A percentile compares a stretch with the other conserved stretches of the same genome.
These are phyloP conservation scores for Stentor roeselii DNA, from an alignment of 73 alveolate species.

Conservation along the genomic window DNA sequence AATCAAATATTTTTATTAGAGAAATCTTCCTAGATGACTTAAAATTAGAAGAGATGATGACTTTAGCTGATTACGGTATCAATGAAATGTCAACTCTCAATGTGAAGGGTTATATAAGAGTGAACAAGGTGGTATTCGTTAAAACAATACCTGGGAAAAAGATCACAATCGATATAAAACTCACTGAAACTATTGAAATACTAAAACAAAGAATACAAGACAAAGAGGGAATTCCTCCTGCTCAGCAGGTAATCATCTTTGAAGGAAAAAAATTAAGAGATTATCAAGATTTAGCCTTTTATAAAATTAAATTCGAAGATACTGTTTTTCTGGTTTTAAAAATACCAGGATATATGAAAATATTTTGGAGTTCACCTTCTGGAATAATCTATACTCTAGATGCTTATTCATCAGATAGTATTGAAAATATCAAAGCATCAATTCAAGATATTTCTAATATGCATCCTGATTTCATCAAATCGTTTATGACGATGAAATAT, in stretches of 20 bases:
- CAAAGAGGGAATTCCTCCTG: slow-evolving; percentile 44
- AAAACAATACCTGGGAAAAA: slow-evolving; percentile 25
- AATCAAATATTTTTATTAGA: too few relatives aligned
- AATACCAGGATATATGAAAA: slow-evolving; percentile 27
- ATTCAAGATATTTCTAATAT: slow-evolving; percentile 28
- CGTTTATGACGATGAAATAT: slow-evolving; percentile 20
- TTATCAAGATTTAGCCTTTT: slow-evolving; percentile 28
- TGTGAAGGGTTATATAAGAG: not conserved
- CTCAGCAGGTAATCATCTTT: slow-evolving; percentile 13
- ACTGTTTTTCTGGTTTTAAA: slow-evolving; percentile 31
- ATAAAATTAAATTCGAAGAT: slow-evolving; percentile 33
- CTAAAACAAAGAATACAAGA: slow-evolving; percentile 34
- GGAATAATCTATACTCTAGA: slow-evolving; percentile 30
- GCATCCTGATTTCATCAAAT: slow-evolving; percentile 31
- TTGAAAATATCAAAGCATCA: not conserved
- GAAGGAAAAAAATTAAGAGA: slow-evolving; percentile 38
- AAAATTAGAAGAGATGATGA: not conserved
- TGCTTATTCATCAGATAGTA: slow-evolving; percentile 34
- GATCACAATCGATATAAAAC: slow-evolving; percentile 24
- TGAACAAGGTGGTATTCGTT: slow-evolving; percentile 32
- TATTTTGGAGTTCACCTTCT: slow-evolving; percentile 21
- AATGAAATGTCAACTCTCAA: not conserved
- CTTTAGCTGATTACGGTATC: not conserved
- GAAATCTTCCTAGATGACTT: too few relatives aligned
- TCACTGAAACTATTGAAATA: slow-evolving; percentile 35